phyloP scores from a whole-genome alignment of 495 filamentous ascomycete species.

The Aspergillus mulundensis region DNA sequence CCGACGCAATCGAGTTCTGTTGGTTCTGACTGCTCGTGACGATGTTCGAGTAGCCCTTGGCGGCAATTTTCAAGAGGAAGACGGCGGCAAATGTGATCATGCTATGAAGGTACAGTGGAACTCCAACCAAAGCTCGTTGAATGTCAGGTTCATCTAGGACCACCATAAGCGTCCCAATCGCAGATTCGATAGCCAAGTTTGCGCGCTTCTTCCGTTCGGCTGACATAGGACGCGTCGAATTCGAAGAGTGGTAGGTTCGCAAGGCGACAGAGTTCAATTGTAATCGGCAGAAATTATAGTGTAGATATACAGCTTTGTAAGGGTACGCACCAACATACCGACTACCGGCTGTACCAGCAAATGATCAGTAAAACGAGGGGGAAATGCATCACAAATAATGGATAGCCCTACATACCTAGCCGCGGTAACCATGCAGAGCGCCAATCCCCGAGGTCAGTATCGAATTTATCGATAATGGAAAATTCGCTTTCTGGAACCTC shows the following conservation, averaged over 20 bases:
- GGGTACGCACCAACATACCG: constrained; percentile 51
- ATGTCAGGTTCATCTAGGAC: constrained; percentile 51
- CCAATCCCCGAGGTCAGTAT: constrained; percentile 43
- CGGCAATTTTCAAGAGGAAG: constrained; percentile 51
- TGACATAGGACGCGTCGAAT: constrained; percentile 47
- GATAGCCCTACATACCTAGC: constrained; percentile 33
- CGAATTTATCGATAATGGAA: constrained; percentile 40
- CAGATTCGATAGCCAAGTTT: constrained; percentile 52
- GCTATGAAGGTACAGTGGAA: constrained; percentile 51
- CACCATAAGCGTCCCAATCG: constrained; percentile 46
- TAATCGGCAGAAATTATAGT: constrained; percentile 53
- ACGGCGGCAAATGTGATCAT: constrained; percentile 57
- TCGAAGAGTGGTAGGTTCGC: constrained; percentile 48
- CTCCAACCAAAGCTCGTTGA: constrained; percentile 45
- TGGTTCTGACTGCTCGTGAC: constrained; percentile 23
- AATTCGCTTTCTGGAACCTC: constrained; percentile 47
- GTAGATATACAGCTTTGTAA: constrained; percentile 48
- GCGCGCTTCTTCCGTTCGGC: constrained; percentile 48
- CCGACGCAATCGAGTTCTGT: constrained; percentile 43
- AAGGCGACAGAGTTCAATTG: constrained; percentile 56
- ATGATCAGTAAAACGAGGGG: background rate
- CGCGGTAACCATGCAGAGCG: constrained; percentile 46
- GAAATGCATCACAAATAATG: background rate
- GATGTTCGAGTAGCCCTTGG: constrained; percentile 38
- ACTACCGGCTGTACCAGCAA: constrained; percentile 39